A percentile compares a stretch with the other conserved stretches of the same genome.
phyloP scores from a whole-genome alignment of 1,284 basidiomycete species.

The Xanthoconium separans region DNA sequence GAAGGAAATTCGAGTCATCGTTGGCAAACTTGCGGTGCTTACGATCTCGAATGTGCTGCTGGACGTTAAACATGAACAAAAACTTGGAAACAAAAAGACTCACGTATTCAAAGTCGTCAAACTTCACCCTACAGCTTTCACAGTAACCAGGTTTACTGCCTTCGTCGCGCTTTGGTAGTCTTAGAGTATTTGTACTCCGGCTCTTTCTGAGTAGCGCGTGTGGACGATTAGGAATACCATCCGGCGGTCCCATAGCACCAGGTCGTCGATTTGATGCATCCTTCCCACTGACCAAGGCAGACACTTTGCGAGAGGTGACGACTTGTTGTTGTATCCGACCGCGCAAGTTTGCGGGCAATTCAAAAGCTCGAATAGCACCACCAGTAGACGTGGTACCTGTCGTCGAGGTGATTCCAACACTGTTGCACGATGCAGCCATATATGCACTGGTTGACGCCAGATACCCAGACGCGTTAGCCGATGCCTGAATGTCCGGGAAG shows the following conservation, averaged over 20 bases:
- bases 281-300: conserved; percentile 31
- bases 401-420: conserved; percentile 89
- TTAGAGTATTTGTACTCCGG: conserved; percentile 74
- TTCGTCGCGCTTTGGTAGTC: conserved; percentile 76
- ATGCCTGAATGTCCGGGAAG: conserved; percentile 45
- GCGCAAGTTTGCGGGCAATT: conserved; percentile 53
- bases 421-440: conserved; percentile 93
- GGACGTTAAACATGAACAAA: conserved; percentile 2
- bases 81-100: conserved; percentile 29
- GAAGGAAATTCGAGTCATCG: conserved; percentile 78
- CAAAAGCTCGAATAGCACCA: conserved; percentile 41
- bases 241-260: conserved; percentile 65
- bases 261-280: conserved; percentile 35
- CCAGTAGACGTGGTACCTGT: conserved; percentile 80
- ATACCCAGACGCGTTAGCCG: conserved; percentile 69
- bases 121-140: conserved; percentile 93
- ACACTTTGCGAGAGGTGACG: conserved; percentile 56
- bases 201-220: conserved; percentile 62
- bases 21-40: conserved; percentile 88
- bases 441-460: conserved; percentile 60
- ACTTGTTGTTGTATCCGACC: conserved; percentile 64
- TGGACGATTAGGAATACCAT: conserved; percentile 51
- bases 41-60: conserved; percentile 74
- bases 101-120: conserved; percentile 85
- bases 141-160: conserved; percentile 95